phyloP scores from a whole-genome alignment of 495 filamentous ascomycete species.

The Rostrohypoxylon terebratum region DNA sequence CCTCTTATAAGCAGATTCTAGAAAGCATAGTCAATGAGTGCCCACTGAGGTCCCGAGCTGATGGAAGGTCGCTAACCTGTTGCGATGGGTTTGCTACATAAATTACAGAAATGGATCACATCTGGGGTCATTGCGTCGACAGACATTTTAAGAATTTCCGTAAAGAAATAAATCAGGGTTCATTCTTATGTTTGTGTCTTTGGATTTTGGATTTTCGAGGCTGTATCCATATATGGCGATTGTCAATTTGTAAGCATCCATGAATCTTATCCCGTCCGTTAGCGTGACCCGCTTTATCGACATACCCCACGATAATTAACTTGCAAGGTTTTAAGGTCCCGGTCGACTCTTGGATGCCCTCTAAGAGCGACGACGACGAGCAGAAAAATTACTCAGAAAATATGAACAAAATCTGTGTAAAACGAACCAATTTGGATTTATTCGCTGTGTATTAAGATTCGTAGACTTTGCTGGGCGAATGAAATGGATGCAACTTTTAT shows the following conservation, averaged over 20 bases:
- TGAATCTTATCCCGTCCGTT: no score
- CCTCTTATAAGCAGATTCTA: conserved; percentile 46
- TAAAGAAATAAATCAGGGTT: background rate
- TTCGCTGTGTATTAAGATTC: background rate
- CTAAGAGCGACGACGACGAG: background rate
- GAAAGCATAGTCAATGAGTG: background rate
- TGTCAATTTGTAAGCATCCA: background rate
- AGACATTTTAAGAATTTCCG: background rate
- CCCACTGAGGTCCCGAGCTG: background rate
- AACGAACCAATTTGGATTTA: background rate
- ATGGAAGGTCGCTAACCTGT: conserved; percentile 32
- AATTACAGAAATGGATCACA: conserved; percentile 21
- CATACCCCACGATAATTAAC: background rate
- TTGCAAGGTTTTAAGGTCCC: no score
- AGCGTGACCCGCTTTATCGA: background rate
- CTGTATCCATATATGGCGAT: background rate
- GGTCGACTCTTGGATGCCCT: background rate
- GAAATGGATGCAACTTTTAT: background rate
- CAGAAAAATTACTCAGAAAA: background rate
- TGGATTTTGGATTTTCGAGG: background rate
- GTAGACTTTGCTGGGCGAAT: background rate
- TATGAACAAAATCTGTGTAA: background rate
- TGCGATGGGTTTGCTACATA: conserved; percentile 46
- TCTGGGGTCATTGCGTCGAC: background rate
- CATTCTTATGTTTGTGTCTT: background rate